phyloP scores from a whole-genome alignment of 2,329 filamentous ascomycete genomes.

The Sporothrix curviconia region DNA sequence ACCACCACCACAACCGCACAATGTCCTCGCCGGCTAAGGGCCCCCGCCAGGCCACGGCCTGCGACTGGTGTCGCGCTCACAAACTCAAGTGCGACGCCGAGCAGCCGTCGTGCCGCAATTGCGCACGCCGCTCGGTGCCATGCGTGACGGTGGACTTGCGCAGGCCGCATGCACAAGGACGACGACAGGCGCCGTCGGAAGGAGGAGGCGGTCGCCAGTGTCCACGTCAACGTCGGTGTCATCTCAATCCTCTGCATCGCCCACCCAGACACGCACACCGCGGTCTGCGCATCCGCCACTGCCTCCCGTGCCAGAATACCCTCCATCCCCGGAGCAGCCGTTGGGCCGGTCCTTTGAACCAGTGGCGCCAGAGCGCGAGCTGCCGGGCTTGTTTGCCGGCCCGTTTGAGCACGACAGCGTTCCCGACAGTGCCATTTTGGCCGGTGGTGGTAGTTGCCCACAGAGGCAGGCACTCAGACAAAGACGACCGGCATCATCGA shows the following conservation, averaged over 20 bases:
- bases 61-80: conserved; percentile 15
- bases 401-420: not conserved
- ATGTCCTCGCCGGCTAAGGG: not conserved
- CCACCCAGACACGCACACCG: not conserved
- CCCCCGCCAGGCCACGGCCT: conserved; percentile 10
- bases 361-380: not conserved
- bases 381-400: not conserved
- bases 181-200: conserved; percentile 3
- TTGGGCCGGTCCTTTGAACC: not conserved
- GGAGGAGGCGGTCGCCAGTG: not conserved
- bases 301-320: too few relatives aligned
- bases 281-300: too few relatives aligned
- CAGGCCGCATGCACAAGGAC: not conserved
- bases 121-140: not conserved
- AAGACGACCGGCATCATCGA: not conserved
- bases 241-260: not conserved
- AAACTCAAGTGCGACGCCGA: conserved; percentile 15
- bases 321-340: not conserved
- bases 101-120: conserved; percentile 15
- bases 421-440: not conserved
- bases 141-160: conserved; percentile 13
- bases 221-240: not conserved
- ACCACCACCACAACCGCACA: not conserved
- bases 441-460: not conserved
- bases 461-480: not conserved